A percentile compares a stretch with the other conserved stretches of the same genome.
Conservation (phyloP, 345 rosid species). For the Hibiscus syriacus region DNA sequence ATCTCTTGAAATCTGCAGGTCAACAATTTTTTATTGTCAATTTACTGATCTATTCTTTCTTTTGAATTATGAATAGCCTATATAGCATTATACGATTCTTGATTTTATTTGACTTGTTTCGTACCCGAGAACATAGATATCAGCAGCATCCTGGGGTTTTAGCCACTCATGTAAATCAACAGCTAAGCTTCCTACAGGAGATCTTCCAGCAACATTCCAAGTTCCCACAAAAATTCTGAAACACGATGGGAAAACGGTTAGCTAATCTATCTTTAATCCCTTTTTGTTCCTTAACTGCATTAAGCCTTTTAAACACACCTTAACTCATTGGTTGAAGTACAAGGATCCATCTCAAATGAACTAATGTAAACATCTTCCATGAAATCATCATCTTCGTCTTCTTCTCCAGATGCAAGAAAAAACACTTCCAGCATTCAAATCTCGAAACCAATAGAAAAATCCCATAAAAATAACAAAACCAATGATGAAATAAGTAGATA, state of each 20-base stretch:
- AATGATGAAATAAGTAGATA: not conserved
- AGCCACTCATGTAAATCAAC: conserved; percentile 69
- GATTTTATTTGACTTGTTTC: not conserved
- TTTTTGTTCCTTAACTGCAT: not conserved
- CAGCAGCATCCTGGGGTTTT: conserved; percentile 58
- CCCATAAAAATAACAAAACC: not conserved
- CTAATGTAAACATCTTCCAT: conserved; percentile 16
- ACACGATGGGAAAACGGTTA: not conserved
- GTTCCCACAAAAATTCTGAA: conserved; percentile 64
- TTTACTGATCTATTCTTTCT: not conserved
- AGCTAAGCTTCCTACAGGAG: conserved; percentile 56
- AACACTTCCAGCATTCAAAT: not conserved
- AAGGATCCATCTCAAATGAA: conserved; percentile 33
- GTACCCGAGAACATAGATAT: conserved; percentile 66
- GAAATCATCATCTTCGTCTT: conserved; percentile 22
- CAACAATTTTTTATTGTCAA: not conserved
- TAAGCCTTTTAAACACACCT: conserved; percentile 24
- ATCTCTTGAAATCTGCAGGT: conserved; percentile 56
- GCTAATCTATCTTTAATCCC: not conserved
- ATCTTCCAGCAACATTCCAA: conserved; percentile 75
- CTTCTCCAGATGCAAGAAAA: conserved; percentile 20
- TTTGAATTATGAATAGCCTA: not conserved
- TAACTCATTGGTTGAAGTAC: conserved; percentile 36
- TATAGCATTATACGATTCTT: not conserved
- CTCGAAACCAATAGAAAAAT: not conserved